These are phyloP conservation scores for Rugonectria rugulosa DNA, from an alignment of 2,329 filamentous ascomycete genomes.

Conservation along the genomic window DNA sequence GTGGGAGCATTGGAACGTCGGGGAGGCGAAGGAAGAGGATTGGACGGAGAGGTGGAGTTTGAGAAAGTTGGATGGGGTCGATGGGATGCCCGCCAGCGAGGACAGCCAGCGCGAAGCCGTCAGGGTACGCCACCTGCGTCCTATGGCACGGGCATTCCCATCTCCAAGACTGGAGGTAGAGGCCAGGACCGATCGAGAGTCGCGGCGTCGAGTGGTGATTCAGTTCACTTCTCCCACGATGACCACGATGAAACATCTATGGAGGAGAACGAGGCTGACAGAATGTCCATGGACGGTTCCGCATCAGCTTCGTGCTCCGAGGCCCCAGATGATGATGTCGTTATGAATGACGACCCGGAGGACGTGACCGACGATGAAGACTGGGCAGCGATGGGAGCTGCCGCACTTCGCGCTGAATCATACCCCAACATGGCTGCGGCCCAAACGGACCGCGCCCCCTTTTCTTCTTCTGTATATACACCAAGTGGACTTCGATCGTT, in stretches of 20 bases:
- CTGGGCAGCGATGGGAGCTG: constrained; percentile 89
- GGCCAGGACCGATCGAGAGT: constrained; percentile 57
- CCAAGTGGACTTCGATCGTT: constrained; percentile 57
- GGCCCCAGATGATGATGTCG: constrained; percentile 71
- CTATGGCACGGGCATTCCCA: constrained; percentile 63
- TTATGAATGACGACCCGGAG: constrained; percentile 77
- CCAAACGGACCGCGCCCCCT: constrained; percentile 58
- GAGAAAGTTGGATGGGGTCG: constrained; percentile 98
- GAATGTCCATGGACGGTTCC: constrained; percentile 85
- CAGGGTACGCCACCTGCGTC: constrained; percentile 51
- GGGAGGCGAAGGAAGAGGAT: constrained; percentile 66
- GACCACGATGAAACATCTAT: constrained; percentile 70
- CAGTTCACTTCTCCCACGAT: constrained; percentile 78
- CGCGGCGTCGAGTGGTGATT: constrained; percentile 70
- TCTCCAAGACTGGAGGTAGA: constrained; percentile 55
- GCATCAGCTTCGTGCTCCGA: constrained; percentile 79
- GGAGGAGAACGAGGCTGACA: constrained; percentile 87
- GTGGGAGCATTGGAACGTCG: constrained; percentile 91
- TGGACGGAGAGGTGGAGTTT: constrained; percentile 79
- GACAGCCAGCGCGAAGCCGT: constrained; percentile 62
- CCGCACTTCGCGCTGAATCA: constrained; percentile 76
- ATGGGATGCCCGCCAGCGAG: constrained; percentile 85
- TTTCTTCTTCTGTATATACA: constrained; percentile 56
- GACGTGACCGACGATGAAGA: constrained; percentile 96
- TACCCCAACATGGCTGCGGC: constrained; percentile 64